These are phyloP conservation scores for Veloboletus limbatus DNA, from an alignment of 1,284 basidiomycete species.

Conservation along the genomic window DNA sequence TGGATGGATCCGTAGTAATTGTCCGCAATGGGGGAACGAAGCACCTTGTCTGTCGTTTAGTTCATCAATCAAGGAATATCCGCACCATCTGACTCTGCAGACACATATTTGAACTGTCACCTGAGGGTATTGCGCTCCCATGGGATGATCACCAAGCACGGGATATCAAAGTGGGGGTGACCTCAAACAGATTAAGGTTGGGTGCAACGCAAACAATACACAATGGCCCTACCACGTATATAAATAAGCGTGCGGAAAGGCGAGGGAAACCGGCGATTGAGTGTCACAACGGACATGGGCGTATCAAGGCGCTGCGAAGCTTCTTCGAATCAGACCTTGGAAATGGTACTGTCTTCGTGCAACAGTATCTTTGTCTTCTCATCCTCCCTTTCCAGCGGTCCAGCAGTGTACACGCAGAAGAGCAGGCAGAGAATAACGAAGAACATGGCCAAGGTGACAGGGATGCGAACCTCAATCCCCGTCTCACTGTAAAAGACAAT, in stretches of 20 bases:
- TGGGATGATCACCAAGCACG: not conserved
- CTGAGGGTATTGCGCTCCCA: not conserved
- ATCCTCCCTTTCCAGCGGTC: slow-evolving; percentile 18
- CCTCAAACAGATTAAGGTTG: not conserved
- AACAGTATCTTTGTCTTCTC: not conserved
- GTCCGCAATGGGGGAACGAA: too few relatives aligned
- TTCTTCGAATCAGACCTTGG: slow-evolving; percentile 5
- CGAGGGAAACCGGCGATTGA: not conserved
- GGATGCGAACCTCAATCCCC: slow-evolving; percentile 24
- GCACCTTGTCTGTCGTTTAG: too few relatives aligned
- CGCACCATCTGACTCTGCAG: not conserved
- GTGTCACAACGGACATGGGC: not conserved
- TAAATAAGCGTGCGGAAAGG: not conserved
- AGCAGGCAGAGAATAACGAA: slow-evolving; percentile 21
- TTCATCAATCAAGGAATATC: not conserved
- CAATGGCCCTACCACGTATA: not conserved
- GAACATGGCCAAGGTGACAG: slow-evolving; percentile 21
- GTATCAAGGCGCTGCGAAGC: slow-evolving; percentile 1
- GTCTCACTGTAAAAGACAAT: slow-evolving; percentile 26
- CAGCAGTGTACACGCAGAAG: slow-evolving; percentile 23
- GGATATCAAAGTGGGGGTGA: not conserved
- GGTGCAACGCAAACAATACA: not conserved
- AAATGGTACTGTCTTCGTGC: not conserved
- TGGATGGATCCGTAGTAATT: too few relatives aligned
- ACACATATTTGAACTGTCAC: not conserved